Percentiles rank a stretch among this genome's conserved stretches.
These are phyloP conservation scores for Solanum pimpinellifolium DNA, from an alignment of 257 asterid genomes.

Conservation along the genomic window DNA sequence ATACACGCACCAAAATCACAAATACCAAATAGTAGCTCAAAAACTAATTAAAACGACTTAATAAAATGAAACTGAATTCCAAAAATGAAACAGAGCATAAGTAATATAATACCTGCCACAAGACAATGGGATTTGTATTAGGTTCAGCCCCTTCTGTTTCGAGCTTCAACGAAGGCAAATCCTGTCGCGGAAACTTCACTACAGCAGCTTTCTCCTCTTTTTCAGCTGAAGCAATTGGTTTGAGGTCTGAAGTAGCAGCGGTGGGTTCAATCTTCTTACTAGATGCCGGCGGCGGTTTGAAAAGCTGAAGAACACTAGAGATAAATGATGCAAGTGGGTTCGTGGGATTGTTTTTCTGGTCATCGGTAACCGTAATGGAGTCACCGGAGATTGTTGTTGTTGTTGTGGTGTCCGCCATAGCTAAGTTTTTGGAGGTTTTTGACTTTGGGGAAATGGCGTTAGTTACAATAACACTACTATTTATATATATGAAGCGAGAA, in stretches of 20 bases:
- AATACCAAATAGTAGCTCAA: background rate
- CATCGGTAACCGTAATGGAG: background rate
- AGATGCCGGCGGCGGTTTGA: conserved; percentile 32
- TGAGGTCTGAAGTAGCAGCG: conserved; percentile 1
- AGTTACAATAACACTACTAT: background rate
- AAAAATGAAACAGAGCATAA: background rate
- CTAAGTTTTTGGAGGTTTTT: background rate
- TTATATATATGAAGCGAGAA: background rate
- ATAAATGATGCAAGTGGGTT: conserved; percentile 41
- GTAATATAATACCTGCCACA: conserved; percentile 50
- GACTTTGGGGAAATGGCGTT: conserved; percentile 6
- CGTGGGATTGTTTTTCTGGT: background rate
- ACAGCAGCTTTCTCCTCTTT: conserved; percentile 10
- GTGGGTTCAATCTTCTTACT: conserved; percentile 5
- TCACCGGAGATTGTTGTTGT: background rate
- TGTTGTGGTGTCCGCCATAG: background rate
- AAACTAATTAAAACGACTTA: background rate
- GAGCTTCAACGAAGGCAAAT: conserved; percentile 32
- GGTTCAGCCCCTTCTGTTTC: conserved; percentile 39
- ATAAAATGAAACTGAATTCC: background rate
- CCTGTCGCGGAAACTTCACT: conserved; percentile 37
- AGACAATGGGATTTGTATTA: conserved; percentile 37
- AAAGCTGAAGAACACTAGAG: conserved; percentile 27
- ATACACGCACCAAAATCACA: background rate
- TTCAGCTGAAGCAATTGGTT: background rate